A percentile compares a stretch with the other conserved stretches of the same genome.
Conservation (phyloP, 169 alveolate species). For the Babesia ovis region DNA sequence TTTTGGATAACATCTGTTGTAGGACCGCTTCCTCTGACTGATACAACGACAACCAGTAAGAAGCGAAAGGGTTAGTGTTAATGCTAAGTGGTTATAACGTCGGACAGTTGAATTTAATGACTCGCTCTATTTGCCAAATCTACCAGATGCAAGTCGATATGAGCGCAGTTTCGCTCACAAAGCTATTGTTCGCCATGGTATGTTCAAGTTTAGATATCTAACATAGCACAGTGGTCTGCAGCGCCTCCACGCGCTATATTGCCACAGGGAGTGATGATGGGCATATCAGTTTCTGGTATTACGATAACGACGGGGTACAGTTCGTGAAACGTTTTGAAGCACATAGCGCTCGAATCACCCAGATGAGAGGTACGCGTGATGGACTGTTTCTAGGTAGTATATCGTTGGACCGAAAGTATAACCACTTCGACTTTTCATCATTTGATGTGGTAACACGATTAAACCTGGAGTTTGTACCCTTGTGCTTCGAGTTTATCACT, state of each 20-base stretch:
- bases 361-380: conserved; percentile 77
- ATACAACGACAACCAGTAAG: background rate
- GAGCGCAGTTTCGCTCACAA: conserved; percentile 90
- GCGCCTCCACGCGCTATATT: conserved; percentile 86
- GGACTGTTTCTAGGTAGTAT: conserved; percentile 80
- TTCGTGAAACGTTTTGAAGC: conserved; percentile 95
- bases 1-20: too few species aligned
- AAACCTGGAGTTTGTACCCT: conserved; percentile 71
- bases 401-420: conserved; percentile 80
- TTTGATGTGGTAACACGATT: conserved; percentile 75
- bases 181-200: conserved; percentile 83
- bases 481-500: conserved; percentile 73
- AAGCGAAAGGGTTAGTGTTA: conserved; percentile 17
- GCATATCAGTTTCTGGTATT: conserved; percentile 95
- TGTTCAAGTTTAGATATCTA: background rate
- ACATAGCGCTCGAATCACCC: conserved; percentile 80
- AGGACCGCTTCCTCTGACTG: conserved; percentile 50
- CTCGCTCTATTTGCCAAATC: conserved; percentile 73
- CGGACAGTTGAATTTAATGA: conserved; percentile 64
- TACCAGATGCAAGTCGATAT: conserved; percentile 84
- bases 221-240: conserved; percentile 74
- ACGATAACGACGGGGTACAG: conserved; percentile 90
- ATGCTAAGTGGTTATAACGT: background rate
- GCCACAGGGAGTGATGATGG: conserved; percentile 96
- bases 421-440: conserved; percentile 77